Evolutionary conservation across 371 early-diverging fungal species (phyloP), one percentile per base, ranked within the genome.

Genomic region (Furculomyces boomerangus): DNA sequence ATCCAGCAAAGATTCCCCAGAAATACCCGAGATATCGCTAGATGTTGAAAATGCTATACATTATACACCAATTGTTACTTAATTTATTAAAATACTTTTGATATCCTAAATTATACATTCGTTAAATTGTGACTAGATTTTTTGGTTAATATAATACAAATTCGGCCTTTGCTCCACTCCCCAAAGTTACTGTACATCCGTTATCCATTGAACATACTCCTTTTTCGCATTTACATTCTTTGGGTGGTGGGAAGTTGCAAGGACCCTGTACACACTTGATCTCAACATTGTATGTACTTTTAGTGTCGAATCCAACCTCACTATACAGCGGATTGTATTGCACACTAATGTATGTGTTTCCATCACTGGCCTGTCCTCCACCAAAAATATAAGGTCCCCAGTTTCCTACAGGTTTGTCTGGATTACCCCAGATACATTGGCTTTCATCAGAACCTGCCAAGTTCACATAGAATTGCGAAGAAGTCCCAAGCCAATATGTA

Each of bases 381-480:
- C 71, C 71, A 52, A 71, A 70, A 27, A 69, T 64, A 46, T 57
- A 71, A 13, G 70, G 65, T 0, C 48, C 70, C 71, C 71, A 71
- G 59, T 71, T 71, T 31, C 71, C 71, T 0, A 65, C 41, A 0
- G 70, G 67, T 45, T 54, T 53, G 24, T 54, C 57, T 10, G 55
- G 32, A 7, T 59, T 55, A 30, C 71, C 71, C 71, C 71, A 71
- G 28, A 64, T 35, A 50, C 71, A 71, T 55, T 71, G 61, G 10
- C 53, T 47, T 29, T 25, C 59, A 10, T 50, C 45, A 7, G 67
- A 64, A 0, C 63, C 66, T 0, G 64, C 60, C 56, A 62, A 28
- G 43, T 71, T 71, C 28, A 71, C 64, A 47, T 71, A 71, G 55
- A 58, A 71, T 57, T 71, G 71, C 30, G 70, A 57, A 29, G 63